These are phyloP conservation scores for Fusarium equiseti DNA, from an alignment of 2,329 filamentous ascomycete species.

Conservation along the genomic window DNA sequence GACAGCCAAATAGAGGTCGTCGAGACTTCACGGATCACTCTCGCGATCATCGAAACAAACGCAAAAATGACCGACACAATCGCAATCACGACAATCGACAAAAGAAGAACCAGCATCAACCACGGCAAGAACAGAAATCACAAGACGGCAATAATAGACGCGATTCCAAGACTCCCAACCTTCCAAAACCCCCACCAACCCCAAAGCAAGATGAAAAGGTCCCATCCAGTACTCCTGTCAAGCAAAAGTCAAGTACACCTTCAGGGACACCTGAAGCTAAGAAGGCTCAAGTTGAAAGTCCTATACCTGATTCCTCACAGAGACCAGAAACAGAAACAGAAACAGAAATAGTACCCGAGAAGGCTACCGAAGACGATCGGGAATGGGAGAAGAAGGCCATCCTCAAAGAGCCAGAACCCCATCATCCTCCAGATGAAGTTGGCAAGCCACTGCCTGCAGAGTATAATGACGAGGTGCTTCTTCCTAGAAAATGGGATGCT, in stretches of 20 bases:
- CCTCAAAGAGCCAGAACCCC: conserved; percentile 53
- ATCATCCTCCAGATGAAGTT: conserved; percentile 59
- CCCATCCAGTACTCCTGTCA: background rate
- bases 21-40: conserved; percentile 47
- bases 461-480: conserved; percentile 60
- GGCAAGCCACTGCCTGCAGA: conserved; percentile 58
- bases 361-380: conserved; percentile 48
- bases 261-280: conserved; percentile 16
- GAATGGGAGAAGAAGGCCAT: conserved; percentile 56
- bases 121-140: conserved; percentile 45
- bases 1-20: conserved; percentile 35
- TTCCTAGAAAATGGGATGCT: conserved; percentile 59
- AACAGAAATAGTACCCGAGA: conserved; percentile 7
- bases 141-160: conserved; percentile 36
- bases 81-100: conserved; percentile 49
- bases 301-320: conserved; percentile 14
- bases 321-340: conserved; percentile 5
- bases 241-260: conserved; percentile 21
- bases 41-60: conserved; percentile 49
- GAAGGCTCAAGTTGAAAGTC: conserved; percentile 18
- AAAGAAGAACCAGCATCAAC: conserved; percentile 42
- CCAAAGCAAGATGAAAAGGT: conserved; percentile 49
- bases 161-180: conserved; percentile 14
- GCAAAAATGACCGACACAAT: conserved; percentile 50
- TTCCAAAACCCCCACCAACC: conserved; percentile 37